phyloP scores from a whole-genome alignment of 2,329 filamentous ascomycete species.

The Aspergillus luchuensis region DNA sequence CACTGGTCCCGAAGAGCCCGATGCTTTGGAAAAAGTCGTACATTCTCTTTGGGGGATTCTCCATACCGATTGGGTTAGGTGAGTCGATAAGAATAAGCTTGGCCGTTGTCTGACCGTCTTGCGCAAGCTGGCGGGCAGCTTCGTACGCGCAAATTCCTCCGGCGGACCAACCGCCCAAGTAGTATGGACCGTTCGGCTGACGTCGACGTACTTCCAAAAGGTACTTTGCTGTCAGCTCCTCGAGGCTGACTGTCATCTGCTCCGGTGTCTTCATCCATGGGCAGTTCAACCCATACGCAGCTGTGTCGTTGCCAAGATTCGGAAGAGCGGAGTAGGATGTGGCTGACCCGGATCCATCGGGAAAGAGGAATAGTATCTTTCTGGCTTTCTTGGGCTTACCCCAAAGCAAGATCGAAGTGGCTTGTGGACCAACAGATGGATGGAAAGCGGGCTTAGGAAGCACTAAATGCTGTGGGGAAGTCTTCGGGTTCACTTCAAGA shows the following conservation, averaged over 20 bases:
- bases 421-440: background rate
- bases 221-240: constrained; percentile 39
- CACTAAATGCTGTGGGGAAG: background rate
- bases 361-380: constrained; percentile 47
- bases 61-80: constrained; percentile 66
- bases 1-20: constrained; percentile 50
- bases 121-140: constrained; percentile 62
- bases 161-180: constrained; percentile 72
- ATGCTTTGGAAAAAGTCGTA: constrained; percentile 52
- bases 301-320: constrained; percentile 48
- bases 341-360: constrained; percentile 53
- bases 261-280: constrained; percentile 40
- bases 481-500: background rate
- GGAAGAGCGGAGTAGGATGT: constrained; percentile 45
- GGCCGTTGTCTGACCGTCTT: constrained; percentile 59
- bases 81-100: constrained; percentile 66
- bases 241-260: constrained; percentile 36
- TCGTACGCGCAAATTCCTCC: constrained; percentile 73
- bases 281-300: constrained; percentile 55
- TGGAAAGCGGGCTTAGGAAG: background rate
- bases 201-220: constrained; percentile 47
- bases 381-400: constrained; percentile 10
- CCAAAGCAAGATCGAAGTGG: constrained; percentile 12
- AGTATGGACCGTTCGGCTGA: constrained; percentile 59
- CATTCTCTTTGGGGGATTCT: constrained; percentile 61